Evolutionary conservation across 2,329 filamentous ascomycete species (phyloP), one percentile per base, ranked within the genome.

Genomic region (Orbilia oligospora): DNA sequence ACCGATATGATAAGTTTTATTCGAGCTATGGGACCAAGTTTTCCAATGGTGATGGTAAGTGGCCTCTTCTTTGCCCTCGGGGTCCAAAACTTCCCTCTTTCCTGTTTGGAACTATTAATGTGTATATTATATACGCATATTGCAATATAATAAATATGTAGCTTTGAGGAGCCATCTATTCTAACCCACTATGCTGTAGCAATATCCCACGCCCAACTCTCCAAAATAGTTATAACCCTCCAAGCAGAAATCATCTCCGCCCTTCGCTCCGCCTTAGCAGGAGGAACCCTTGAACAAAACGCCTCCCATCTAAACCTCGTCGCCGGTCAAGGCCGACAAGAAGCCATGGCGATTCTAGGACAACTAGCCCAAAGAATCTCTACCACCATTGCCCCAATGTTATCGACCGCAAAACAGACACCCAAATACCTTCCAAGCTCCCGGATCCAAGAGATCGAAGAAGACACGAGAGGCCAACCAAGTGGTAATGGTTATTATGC

Each of bases 181-280:
- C 24, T 63, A 46, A 63, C 38, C 8, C 14, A 30, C 27, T 24
- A 5, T 2, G 1, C 24, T 5, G 24, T n/a, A 64, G 58, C 38
- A n/a, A 65, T 36, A 18, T 27, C 61, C 38, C 22, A 38, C 38
- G 61, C 48, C 24, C 14, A 65, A 36, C 22, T 48, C 18, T 30
- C 24, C 9, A 49, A 33, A 48, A 65, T 65, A 18, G 27, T 65
- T 6, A 65, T 65, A 48, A 20, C 36, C 24, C 61, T 65, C 14
- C 61, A 65, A 22, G 24, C 20, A 30, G 61, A 65, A 20, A 18
- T 65, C 30, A 65, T 65, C 10, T 3, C 46, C 16, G 16, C 56
- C 10, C 36, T 61, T 9, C 56, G 36, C 16, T 3, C 20, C 0
- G 56, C 56, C 10, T 27, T 61, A 10, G 20, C n/a, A 3, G 36